Evolutionary conservation across 805 yeast species (phyloP).

Genomic region (Saturnispora hagleri): DNA sequence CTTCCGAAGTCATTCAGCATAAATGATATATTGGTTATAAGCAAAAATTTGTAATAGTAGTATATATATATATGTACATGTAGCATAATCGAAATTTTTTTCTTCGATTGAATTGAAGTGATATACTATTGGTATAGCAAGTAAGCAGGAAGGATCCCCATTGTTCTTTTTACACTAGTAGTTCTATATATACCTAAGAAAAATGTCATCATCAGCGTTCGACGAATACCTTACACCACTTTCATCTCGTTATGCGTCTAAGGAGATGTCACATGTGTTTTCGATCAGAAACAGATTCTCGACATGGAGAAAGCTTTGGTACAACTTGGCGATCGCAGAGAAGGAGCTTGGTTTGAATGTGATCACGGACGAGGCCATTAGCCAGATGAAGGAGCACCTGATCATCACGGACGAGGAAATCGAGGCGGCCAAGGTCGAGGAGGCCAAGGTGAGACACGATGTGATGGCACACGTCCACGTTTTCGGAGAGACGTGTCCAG

Average conservation of each 20-base stretch:
- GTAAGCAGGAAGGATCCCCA: background rate
- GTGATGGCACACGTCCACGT: slow-evolving; percentile 99
- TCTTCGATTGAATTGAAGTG: background rate
- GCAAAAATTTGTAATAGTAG: background rate
- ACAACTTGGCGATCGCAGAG: slow-evolving; percentile 91
- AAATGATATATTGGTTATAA: background rate
- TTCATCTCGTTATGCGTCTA: slow-evolving; percentile 94
- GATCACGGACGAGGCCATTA: slow-evolving; percentile 85
- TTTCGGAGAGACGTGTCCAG: slow-evolving; percentile 86
- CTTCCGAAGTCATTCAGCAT: background rate
- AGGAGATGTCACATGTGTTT: slow-evolving; percentile 91
- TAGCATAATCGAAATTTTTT: too few relatives aligned
- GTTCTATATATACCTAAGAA: background rate
- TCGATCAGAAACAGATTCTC: slow-evolving; percentile 90
- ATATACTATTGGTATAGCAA: background rate
- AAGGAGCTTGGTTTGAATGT: slow-evolving; percentile 78
- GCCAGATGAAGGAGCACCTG: slow-evolving; percentile 70
- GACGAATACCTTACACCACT: slow-evolving; percentile 89
- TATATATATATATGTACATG: too few relatives aligned
- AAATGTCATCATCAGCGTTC: slow-evolving; percentile 20
- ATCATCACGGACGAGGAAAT: slow-evolving; percentile 89
- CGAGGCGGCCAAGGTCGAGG: slow-evolving; percentile 80
- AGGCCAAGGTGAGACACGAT: slow-evolving; percentile 96
- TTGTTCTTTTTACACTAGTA: background rate
- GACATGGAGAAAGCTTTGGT: slow-evolving; percentile 98